phyloP scores from a whole-genome alignment of 2,329 filamentous ascomycete genomes.

The Rasamsonia emersonii region DNA sequence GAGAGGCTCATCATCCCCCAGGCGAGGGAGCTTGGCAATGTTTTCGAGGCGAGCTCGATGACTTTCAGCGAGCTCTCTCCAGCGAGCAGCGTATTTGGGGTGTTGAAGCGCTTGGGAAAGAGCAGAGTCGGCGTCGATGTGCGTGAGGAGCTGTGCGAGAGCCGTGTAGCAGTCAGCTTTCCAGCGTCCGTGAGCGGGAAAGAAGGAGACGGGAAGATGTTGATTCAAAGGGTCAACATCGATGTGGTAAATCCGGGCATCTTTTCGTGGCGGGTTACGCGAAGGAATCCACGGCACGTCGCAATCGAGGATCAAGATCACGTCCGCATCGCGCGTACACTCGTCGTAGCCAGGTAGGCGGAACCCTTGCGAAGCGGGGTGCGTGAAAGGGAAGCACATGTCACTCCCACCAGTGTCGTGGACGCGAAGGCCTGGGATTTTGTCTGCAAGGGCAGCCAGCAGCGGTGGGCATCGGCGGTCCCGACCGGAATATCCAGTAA shows the following conservation, averaged over 20 bases:
- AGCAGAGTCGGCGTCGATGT: constrained; percentile 44
- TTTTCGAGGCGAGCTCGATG: constrained; percentile 2
- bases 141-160: constrained; percentile 55
- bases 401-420: constrained; percentile 38
- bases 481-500: constrained; percentile 38
- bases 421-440: constrained; percentile 34
- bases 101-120: not conserved
- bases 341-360: constrained; percentile 64
- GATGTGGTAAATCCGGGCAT: constrained; percentile 50
- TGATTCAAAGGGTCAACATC: constrained; percentile 57
- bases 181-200: constrained; percentile 53
- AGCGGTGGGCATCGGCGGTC: constrained; percentile 26
- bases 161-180: constrained; percentile 52
- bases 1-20: constrained; percentile 1
- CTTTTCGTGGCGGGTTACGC: constrained; percentile 45
- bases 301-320: constrained; percentile 71
- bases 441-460: constrained; percentile 32
- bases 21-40: constrained; percentile 1
- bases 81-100: constrained; percentile 1
- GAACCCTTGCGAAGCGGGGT: constrained; percentile 52
- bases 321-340: constrained; percentile 62
- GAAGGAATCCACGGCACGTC: constrained; percentile 84
- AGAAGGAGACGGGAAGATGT: constrained; percentile 61
- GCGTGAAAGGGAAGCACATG: constrained; percentile 31
- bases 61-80: not conserved